Percentiles rank a stretch among this genome's conserved stretches.
These are phyloP conservation scores for Leccinum olivaceopallidum DNA, from an alignment of 768 basidiomycete species.

Conservation along the genomic window DNA sequence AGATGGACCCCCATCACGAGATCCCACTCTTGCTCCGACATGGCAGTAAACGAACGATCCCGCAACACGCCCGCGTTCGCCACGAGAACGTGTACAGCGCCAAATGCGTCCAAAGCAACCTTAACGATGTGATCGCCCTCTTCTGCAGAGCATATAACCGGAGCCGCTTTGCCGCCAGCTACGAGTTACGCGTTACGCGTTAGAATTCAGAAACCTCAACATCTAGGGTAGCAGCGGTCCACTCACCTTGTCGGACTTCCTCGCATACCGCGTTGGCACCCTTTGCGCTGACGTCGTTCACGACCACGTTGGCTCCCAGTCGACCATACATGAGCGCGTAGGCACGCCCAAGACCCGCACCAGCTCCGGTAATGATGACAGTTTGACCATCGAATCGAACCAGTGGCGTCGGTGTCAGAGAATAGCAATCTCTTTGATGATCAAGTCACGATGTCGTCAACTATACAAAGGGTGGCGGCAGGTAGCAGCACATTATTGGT, in stretches of 20 bases:
- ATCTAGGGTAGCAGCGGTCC: background rate
- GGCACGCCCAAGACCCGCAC: conserved; percentile 88
- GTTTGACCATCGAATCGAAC: conserved; percentile 90
- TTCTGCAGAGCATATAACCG: conserved; percentile 86
- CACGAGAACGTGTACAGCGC: conserved; percentile 81
- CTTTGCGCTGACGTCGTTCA: conserved; percentile 92
- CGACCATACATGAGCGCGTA: conserved; percentile 91
- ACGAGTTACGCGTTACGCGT: background rate
- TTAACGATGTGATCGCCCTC: conserved; percentile 91
- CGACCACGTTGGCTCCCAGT: conserved; percentile 94
- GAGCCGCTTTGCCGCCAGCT: conserved; percentile 89
- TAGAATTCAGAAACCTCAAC: no score
- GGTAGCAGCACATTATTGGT: no score
- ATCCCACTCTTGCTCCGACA: conserved; percentile 96
- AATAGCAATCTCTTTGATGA: no score
- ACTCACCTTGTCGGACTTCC: conserved; percentile 78
- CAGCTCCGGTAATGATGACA: conserved; percentile 92
- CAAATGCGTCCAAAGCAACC: conserved; percentile 82
- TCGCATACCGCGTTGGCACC: conserved; percentile 80
- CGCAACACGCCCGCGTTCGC: conserved; percentile 94
- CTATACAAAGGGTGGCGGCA: no score
- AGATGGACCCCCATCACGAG: conserved; percentile 87
- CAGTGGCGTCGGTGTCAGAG: conserved; percentile 43
- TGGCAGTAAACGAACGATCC: conserved; percentile 88
- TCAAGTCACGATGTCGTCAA: no score